These are phyloP conservation scores for Penicillium coffeae DNA, from an alignment of 495 filamentous ascomycete species.

Conservation along the genomic window DNA sequence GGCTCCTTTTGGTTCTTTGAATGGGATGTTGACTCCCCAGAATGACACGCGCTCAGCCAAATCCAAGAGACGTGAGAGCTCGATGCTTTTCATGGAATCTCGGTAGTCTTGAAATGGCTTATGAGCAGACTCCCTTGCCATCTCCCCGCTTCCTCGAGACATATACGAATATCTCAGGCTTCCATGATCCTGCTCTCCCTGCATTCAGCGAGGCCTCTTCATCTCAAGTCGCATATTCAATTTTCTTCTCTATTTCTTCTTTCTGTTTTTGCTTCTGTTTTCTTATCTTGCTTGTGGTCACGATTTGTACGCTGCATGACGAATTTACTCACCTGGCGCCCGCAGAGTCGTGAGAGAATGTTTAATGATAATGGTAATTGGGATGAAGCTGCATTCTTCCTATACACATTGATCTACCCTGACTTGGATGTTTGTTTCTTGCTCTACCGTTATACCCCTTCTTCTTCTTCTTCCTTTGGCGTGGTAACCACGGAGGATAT, in stretches of 20 bases:
- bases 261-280: constrained; percentile 1
- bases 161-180: not conserved
- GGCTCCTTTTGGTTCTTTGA: constrained; percentile 36
- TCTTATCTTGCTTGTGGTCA: constrained; percentile 11
- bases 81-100: constrained; percentile 48
- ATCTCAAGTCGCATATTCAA: not conserved
- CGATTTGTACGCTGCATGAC: constrained; percentile 33
- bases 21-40: constrained; percentile 35
- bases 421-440: constrained; percentile 10
- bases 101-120: not conserved
- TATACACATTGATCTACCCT: not conserved
- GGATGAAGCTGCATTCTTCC: constrained; percentile 15
- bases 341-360: constrained; percentile 23
- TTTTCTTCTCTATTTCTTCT: not conserved
- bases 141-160: not conserved
- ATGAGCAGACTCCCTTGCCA: not conserved
- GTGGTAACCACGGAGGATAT: not conserved
- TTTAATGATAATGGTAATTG: constrained; percentile 42
- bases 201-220: constrained; percentile 9
- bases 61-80: constrained; percentile 56
- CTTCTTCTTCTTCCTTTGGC: not conserved
- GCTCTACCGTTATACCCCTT: constrained; percentile 31
- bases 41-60: constrained; percentile 41
- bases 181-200: not conserved
- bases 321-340: constrained; percentile 23